Base-by-base conservation (phyloP, 2,329 filamentous ascomycete genomes). In the Fusarium bulbicola region DNA sequence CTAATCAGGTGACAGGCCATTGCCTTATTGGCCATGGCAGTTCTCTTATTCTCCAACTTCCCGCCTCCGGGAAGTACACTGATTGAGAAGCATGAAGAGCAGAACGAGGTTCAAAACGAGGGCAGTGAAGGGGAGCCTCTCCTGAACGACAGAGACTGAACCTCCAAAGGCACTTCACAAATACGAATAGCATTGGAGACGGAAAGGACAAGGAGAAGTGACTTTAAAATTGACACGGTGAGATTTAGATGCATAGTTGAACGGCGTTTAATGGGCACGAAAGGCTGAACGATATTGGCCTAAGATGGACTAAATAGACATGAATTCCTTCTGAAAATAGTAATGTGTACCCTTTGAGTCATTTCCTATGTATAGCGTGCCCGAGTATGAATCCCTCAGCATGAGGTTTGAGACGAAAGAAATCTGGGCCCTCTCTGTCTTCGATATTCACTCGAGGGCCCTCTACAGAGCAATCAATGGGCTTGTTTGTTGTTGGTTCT, bases 21-120 rank as follows among this genome's bases (percentile, higher is more conserved):
- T 4, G 81, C 91, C 1, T 61, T 90, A 0, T 40, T 86, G 6
- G 85, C 79, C 6, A 83, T 83, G 79, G 70, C 65, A 1, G 82
- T 86, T 1, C 66, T 86, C 1, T 58, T 85, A 4, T 75, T 85
- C 1, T 85, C 85, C 5, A 81, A 82, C 37, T 86, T 86, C 39
- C 84, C 84, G 0, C 81, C 84, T 0, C n/a, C 58, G 0, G 82
- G 81, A 11, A 85, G 83, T 42, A 72, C 53, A 8, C 53, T 85
- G 12, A 57, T 84, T 18, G 82, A 82, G 13, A 70, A 75, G 16
- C 18, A 58, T 5, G 63, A 58, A 0, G 69, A 75, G 1, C 68
- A 77, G 6, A 34, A 52, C 3, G 57, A 65, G 20, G 15, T 11
- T 5, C 18, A 49, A 3, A 9, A 26, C 2, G 34, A 6, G 5